Evolutionary conservation across 306 rosid species (phyloP).

Genomic region (Rosa persica): DNA sequence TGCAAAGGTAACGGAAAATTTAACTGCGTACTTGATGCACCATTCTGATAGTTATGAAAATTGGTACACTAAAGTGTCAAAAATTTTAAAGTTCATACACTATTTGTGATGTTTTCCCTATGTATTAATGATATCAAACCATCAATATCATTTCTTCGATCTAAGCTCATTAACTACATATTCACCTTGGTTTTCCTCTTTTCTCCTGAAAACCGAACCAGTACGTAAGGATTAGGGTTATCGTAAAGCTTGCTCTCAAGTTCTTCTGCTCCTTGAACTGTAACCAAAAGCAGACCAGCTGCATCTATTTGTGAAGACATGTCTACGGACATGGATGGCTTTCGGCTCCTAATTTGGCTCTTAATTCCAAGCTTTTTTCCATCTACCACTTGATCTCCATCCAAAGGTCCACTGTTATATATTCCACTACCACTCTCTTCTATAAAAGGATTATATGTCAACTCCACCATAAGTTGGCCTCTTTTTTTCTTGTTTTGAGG

Average conservation of each 20-base stretch:
- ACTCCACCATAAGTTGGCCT: conserved; percentile 36
- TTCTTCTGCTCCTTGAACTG: conserved; percentile 21
- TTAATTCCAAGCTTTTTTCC: background rate
- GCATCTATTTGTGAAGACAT: background rate
- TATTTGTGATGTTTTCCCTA: too few relatives aligned
- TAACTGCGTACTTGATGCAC: too few relatives aligned
- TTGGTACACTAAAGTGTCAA: too few relatives aligned
- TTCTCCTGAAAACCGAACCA: conserved; percentile 25
- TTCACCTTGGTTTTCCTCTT: conserved; percentile 30
- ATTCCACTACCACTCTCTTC: conserved; percentile 8
- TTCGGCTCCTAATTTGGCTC: background rate
- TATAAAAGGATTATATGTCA: conserved; percentile 30
- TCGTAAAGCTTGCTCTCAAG: conserved; percentile 27
- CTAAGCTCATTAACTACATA: background rate
- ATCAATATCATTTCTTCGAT: too few relatives aligned
- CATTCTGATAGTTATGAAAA: too few relatives aligned
- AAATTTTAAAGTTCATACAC: too few relatives aligned
- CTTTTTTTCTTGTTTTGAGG: conserved; percentile 24
- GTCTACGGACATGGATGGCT: background rate
- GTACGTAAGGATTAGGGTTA: conserved; percentile 28
- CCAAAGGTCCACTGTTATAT: conserved; percentile 14
- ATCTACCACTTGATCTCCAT: background rate
- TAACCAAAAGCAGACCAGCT: conserved; percentile 30
- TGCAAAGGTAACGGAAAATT: too few relatives aligned
- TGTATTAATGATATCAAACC: too few relatives aligned